Percentiles rank a stretch among this genome's conserved stretches.
These are phyloP conservation scores for Dryas drummondii DNA, from an alignment of 306 rosid genomes.

Conservation along the genomic window DNA sequence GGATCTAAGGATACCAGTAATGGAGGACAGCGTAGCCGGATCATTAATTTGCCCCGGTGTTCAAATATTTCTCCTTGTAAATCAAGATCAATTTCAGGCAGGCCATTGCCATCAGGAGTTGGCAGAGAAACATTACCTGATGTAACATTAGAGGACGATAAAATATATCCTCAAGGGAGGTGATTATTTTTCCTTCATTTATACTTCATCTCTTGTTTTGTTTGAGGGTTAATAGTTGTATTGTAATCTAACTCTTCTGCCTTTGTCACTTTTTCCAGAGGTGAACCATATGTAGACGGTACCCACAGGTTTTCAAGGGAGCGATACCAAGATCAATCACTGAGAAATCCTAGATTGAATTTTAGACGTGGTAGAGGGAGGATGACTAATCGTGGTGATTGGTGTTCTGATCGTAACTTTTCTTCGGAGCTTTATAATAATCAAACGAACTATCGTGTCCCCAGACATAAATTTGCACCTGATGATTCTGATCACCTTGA, in stretches of 20 bases:
- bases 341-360: constrained; percentile 60
- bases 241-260: constrained; percentile 17
- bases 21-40: constrained; percentile 64
- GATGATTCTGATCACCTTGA: constrained; percentile 53
- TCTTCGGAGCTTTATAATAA: constrained; percentile 59
- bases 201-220: not conserved
- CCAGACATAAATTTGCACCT: constrained; percentile 66
- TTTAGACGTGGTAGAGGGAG: constrained; percentile 77
- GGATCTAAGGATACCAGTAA: constrained; percentile 41
- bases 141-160: constrained; percentile 43
- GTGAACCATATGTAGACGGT: constrained; percentile 52
- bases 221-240: not conserved
- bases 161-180: constrained; percentile 69
- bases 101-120: constrained; percentile 41
- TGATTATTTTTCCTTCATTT: constrained; percentile 33
- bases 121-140: constrained; percentile 59
- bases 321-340: constrained; percentile 59
- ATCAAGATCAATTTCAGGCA: constrained; percentile 49
- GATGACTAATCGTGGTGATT: constrained; percentile 46
- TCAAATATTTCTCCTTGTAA: constrained; percentile 56
- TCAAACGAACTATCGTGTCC: constrained; percentile 55
- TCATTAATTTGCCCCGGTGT: constrained; percentile 61
- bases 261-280: constrained; percentile 51
- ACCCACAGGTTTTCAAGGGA: constrained; percentile 63
- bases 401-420: constrained; percentile 64